These are phyloP conservation scores for Scytalidium sp. DNA, from an alignment of 2,329 filamentous ascomycete species.

Conservation along the genomic window DNA sequence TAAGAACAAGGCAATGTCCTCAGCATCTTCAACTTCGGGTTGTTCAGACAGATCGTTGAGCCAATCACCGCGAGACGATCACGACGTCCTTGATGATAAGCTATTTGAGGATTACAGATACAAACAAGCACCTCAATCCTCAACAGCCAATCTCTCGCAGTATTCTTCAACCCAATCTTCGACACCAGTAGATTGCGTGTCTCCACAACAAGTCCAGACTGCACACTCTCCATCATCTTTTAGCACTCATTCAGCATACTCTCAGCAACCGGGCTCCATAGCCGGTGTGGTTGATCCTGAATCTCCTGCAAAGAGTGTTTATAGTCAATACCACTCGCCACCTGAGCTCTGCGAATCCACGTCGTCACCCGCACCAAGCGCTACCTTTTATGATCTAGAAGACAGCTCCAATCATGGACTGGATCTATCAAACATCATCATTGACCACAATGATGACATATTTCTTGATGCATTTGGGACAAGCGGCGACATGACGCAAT, in stretches of 20 bases:
- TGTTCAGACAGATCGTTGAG: conserved; percentile 55
- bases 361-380: conserved; percentile 44
- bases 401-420: conserved; percentile 18
- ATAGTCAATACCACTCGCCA: conserved; percentile 52
- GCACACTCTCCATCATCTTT: conserved; percentile 22
- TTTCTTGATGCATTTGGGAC: conserved; percentile 30
- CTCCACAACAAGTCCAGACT: conserved; percentile 25
- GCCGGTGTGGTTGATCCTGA: conserved; percentile 31
- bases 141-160: conserved; percentile 35
- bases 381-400: conserved; percentile 26
- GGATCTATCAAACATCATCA: conserved; percentile 17
- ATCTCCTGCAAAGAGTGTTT: conserved; percentile 47
- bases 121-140: conserved; percentile 25
- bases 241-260: conserved; percentile 18
- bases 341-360: conserved; percentile 60
- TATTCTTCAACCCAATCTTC: conserved; percentile 25
- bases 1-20: conserved; percentile 45
- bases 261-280: conserved; percentile 18
- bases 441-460: conserved; percentile 30
- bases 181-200: conserved; percentile 21
- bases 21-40: conserved; percentile 48
- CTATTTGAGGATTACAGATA: conserved; percentile 35
- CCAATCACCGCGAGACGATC: conserved; percentile 49
- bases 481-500: conserved; percentile 16
- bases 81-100: conserved; percentile 36